phyloP scores from a whole-genome alignment of 192 early-diverging fungal species.

The Chytriomyces hyalinus region DNA sequence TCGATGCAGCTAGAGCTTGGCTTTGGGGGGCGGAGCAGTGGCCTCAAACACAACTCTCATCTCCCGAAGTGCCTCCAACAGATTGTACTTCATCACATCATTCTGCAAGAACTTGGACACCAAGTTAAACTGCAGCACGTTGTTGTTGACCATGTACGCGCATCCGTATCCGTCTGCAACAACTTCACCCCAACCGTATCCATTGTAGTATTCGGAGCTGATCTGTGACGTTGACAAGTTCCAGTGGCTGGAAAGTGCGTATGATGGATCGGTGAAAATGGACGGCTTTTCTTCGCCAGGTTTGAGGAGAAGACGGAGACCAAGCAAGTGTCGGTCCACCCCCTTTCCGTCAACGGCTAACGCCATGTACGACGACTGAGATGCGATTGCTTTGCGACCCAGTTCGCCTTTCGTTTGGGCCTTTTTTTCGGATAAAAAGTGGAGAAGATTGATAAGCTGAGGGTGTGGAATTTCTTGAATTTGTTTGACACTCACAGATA shows the following conservation, averaged over 20 bases:
- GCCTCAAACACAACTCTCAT: conserved; percentile 80
- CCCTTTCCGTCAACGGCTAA: conserved; percentile 81
- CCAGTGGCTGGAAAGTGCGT: conserved; percentile 84
- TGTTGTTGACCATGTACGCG: conserved; percentile 92
- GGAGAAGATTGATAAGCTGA: background rate
- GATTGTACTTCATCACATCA: conserved; percentile 75
- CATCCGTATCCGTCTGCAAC: conserved; percentile 90
- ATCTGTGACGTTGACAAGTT: conserved; percentile 91
- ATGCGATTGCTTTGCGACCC: conserved; percentile 74
- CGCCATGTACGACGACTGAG: conserved; percentile 82
- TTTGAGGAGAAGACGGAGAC: conserved; percentile 78
- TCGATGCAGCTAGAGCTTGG: conserved; percentile 63
- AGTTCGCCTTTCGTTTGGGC: conserved; percentile 66
- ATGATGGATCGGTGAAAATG: conserved; percentile 88
- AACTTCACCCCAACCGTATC: conserved; percentile 83
- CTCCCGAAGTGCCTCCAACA: conserved; percentile 87
- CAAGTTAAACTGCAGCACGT: conserved; percentile 87
- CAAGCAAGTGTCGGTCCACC: conserved; percentile 91
- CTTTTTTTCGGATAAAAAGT: background rate
- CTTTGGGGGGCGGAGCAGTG: conserved; percentile 61
- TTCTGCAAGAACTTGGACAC: conserved; percentile 72
- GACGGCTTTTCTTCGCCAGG: conserved; percentile 78
- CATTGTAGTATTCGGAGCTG: conserved; percentile 87
- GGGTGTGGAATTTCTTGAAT: background rate
- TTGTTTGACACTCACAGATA: conserved; percentile 14